phyloP scores from a whole-genome alignment of 2,329 filamentous ascomycete genomes.

The Penicillium palitans region DNA sequence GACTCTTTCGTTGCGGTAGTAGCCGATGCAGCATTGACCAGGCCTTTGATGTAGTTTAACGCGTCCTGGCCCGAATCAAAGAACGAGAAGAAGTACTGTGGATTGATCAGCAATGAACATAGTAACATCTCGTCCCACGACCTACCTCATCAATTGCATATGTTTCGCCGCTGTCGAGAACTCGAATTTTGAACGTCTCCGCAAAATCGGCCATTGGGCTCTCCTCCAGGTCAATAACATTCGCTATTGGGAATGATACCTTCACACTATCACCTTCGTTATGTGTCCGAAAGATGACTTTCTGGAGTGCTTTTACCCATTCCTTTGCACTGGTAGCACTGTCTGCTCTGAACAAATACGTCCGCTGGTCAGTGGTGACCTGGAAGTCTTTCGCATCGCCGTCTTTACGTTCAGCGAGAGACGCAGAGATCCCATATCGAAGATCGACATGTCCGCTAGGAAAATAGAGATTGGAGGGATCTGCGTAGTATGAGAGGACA shows the following conservation, averaged over 20 bases:
- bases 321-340: slow-evolving; percentile 85
- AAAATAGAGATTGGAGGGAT: slow-evolving; percentile 84
- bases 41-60: slow-evolving; percentile 70
- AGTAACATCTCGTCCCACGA: background rate
- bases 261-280: slow-evolving; percentile 98
- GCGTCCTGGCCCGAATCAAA: slow-evolving; percentile 84
- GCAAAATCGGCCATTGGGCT: slow-evolving; percentile 87
- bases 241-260: slow-evolving; percentile 84
- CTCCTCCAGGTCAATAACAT: slow-evolving; percentile 89
- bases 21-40: slow-evolving; percentile 66
- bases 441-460: slow-evolving; percentile 89
- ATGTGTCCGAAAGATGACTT: slow-evolving; percentile 91
- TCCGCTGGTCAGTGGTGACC: slow-evolving; percentile 77
- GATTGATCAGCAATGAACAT: slow-evolving; percentile 16
- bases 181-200: slow-evolving; percentile 88
- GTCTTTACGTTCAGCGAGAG: slow-evolving; percentile 61
- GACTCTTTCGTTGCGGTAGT: slow-evolving; percentile 42
- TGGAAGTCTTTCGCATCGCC: slow-evolving; percentile 76
- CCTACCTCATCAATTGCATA: slow-evolving; percentile 89
- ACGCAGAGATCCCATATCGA: slow-evolving; percentile 86
- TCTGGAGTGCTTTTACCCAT: slow-evolving; percentile 92
- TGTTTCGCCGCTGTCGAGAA: slow-evolving; percentile 90
- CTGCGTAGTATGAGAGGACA: slow-evolving; percentile 83
- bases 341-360: slow-evolving; percentile 86
- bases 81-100: slow-evolving; percentile 92